A percentile compares a stretch with the other conserved stretches of the same genome.
phyloP scores from a whole-genome alignment of 2,329 filamentous ascomycete species.

The Aspergillus bombycis region DNA sequence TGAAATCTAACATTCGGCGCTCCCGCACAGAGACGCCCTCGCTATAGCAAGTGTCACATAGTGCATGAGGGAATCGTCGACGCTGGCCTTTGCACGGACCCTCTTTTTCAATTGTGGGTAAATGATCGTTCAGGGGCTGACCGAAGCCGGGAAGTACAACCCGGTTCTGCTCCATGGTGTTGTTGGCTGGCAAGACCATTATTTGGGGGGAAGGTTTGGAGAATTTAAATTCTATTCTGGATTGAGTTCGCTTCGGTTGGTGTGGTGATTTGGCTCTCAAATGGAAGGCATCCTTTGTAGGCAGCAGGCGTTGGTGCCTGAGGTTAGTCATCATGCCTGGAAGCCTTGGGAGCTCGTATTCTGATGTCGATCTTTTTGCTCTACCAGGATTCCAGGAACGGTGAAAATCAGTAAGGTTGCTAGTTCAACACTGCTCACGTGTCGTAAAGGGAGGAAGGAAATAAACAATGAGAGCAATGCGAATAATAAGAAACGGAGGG shows the following conservation, averaged over 20 bases:
- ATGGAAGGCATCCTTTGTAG: neutral
- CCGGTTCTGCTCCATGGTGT: neutral
- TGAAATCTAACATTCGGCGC: conserved; percentile 9
- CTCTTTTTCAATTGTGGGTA: neutral
- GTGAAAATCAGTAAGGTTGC: no score
- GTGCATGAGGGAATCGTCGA: conserved; percentile 1
- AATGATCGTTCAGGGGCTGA: neutral
- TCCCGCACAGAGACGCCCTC: conserved; percentile 3
- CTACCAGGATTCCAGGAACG: no score
- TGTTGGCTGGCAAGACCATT: no score
- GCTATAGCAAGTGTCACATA: neutral
- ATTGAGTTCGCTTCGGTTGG: no score
- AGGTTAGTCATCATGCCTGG: neutral
- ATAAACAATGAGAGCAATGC: no score
- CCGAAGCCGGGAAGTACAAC: neutral
- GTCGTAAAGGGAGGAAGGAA: no score
- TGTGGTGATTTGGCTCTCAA: no score
- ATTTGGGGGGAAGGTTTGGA: neutral
- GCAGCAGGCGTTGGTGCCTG: neutral
- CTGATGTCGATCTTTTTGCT: neutral
- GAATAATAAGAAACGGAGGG: no score
- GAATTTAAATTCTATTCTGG: neutral
- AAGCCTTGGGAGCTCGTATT: neutral
- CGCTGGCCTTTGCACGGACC: neutral
- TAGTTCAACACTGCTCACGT: no score